These are phyloP conservation scores for Tubosaeta brunneosetosa DNA, from an alignment of 768 basidiomycete species.

Conservation along the genomic window DNA sequence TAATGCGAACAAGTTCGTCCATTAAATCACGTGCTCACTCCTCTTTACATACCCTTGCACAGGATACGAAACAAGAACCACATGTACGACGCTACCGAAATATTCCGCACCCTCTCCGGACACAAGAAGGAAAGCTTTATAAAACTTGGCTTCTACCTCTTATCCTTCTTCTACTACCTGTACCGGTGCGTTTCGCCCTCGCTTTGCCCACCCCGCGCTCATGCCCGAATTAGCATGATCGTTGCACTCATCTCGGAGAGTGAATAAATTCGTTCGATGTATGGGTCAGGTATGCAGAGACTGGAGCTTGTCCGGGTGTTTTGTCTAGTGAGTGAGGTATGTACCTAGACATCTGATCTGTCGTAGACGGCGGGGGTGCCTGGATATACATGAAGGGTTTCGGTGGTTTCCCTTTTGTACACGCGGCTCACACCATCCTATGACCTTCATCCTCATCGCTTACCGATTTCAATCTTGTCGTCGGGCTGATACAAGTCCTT, in stretches of 20 bases:
- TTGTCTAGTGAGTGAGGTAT: slow-evolving; percentile 2
- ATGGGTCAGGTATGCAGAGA: not conserved
- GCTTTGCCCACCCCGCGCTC: not conserved
- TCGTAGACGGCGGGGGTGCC: slow-evolving; percentile 5
- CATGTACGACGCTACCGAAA: slow-evolving; percentile 99
- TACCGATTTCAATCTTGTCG: no score
- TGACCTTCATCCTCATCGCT: not conserved
- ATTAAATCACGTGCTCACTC: not conserved
- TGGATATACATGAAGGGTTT: slow-evolving; percentile 12
- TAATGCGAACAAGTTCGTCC: slow-evolving; percentile 89
- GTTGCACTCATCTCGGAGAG: slow-evolving; percentile 80
- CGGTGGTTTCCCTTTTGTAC: slow-evolving; percentile 12
- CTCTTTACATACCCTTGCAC: not conserved
- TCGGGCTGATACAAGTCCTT: no score
- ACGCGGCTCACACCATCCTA: slow-evolving; percentile 6
- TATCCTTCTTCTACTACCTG: slow-evolving; percentile 90
- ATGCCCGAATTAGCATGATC: slow-evolving; percentile 62
- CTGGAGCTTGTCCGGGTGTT: slow-evolving; percentile 4
- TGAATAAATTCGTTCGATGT: slow-evolving; percentile 37
- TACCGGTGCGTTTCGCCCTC: slow-evolving; percentile 58
- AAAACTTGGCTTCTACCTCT: slow-evolving; percentile 90
- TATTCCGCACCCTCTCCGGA: slow-evolving; percentile 87
- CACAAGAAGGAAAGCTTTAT: slow-evolving; percentile 97
- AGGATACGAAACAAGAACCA: slow-evolving; percentile 92
- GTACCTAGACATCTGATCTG: slow-evolving; percentile 19